phyloP scores from a whole-genome alignment of 2,329 filamentous ascomycete species.

The Coniochaeta sp. region DNA sequence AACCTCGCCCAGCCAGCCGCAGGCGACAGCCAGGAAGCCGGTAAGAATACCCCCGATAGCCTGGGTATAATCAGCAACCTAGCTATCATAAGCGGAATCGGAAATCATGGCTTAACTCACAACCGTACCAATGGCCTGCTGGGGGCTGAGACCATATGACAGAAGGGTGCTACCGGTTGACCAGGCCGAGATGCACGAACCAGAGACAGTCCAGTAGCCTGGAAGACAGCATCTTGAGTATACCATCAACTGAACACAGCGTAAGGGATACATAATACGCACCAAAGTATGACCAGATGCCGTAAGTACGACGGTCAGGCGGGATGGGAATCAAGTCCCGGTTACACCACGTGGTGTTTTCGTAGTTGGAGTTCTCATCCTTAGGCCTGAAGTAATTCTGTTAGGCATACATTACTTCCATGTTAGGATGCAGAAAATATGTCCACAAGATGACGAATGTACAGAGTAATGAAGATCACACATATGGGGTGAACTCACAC shows the following conservation, averaged over 20 bases:
- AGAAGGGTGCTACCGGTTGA: conserved; percentile 16
- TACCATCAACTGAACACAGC: neutral
- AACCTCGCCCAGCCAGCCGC: neutral
- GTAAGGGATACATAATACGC: conserved; percentile 2
- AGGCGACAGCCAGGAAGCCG: conserved; percentile 3
- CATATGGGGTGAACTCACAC: neutral
- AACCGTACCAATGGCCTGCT: conserved; percentile 16
- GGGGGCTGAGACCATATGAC: conserved; percentile 17
- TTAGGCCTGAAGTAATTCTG: neutral
- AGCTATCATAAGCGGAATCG: neutral
- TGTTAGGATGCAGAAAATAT: neutral
- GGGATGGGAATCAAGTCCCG: conserved; percentile 22
- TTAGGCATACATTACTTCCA: neutral
- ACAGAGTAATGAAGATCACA: neutral
- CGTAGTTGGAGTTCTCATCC: conserved; percentile 19
- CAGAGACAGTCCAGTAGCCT: conserved; percentile 1
- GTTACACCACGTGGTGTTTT: conserved; percentile 23
- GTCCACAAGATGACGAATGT: neutral
- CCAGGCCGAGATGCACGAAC: conserved; percentile 14
- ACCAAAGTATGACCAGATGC: conserved; percentile 17
- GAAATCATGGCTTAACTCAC: neutral
- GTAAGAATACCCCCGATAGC: conserved; percentile 3
- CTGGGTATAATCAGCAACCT: neutral
- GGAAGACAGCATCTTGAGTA: neutral
- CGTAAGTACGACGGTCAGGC: conserved; percentile 16